phyloP scores from a whole-genome alignment of 2,329 filamentous ascomycete genomes.

The Aureobasidium sp. region DNA sequence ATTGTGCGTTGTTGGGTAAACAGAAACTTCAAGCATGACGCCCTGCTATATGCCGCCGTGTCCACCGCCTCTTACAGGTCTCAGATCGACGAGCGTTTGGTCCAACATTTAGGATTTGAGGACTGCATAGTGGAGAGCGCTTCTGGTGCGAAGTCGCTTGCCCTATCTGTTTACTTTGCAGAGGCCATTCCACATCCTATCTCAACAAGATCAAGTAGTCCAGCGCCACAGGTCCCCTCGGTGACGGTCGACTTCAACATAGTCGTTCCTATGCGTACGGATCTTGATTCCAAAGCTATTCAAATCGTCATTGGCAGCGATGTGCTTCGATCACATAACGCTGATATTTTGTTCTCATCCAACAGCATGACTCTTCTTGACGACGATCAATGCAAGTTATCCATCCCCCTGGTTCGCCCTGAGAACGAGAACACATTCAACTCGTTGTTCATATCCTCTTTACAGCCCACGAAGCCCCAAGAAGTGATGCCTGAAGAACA shows the following conservation, averaged over 20 bases:
- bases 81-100: constrained; percentile 65
- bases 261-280: constrained; percentile 18
- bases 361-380: constrained; percentile 84
- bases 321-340: constrained; percentile 74
- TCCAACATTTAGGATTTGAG: constrained; percentile 67
- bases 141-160: constrained; percentile 60
- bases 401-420: constrained; percentile 84
- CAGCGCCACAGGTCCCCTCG: constrained; percentile 72
- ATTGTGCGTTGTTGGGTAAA: constrained; percentile 96
- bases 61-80: constrained; percentile 90
- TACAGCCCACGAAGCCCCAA: neutral
- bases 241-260: constrained; percentile 75
- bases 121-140: constrained; percentile 39
- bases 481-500: constrained; percentile 18
- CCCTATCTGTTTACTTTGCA: constrained; percentile 78
- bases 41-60: constrained; percentile 82
- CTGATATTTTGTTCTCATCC: constrained; percentile 85
- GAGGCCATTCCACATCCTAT: constrained; percentile 78
- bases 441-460: constrained; percentile 56
- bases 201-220: constrained; percentile 65
- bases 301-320: constrained; percentile 89
- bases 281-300: constrained; percentile 54
- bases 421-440: constrained; percentile 81
- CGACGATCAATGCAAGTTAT: constrained; percentile 77
- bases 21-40: constrained; percentile 79